Conservation (phyloP, 2,329 filamentous ascomycete species). For the Paraphoma sp. region DNA sequence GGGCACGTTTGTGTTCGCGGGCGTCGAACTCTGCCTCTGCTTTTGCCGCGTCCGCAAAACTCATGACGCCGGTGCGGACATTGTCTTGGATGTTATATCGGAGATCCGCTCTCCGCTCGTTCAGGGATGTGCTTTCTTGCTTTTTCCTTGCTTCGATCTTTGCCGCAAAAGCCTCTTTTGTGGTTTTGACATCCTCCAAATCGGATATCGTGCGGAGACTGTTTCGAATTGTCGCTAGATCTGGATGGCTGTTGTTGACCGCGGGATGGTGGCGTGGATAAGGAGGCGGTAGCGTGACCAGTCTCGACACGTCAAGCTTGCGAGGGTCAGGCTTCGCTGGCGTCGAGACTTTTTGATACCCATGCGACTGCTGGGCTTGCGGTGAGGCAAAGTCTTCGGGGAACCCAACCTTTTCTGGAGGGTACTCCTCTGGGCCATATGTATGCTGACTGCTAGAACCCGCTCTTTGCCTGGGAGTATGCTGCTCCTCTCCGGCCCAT, state of each 20-base stretch:
- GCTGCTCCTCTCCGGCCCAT: constrained; percentile 60
- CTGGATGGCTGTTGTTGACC: constrained; percentile 93
- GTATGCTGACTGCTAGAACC: constrained; percentile 38
- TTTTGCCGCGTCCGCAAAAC: constrained; percentile 80
- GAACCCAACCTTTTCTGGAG: constrained; percentile 68
- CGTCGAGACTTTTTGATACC: constrained; percentile 42
- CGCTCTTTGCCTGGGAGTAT: constrained; percentile 40
- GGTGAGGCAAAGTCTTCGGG: constrained; percentile 52
- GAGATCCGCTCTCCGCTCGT: constrained; percentile 69
- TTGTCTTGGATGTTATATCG: constrained; percentile 78
- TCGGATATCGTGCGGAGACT: constrained; percentile 77
- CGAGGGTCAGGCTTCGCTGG: constrained; percentile 57
- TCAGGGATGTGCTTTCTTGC: constrained; percentile 60
- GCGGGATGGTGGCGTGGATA: constrained; percentile 95
- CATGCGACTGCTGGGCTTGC: constrained; percentile 49
- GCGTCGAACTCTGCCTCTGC: constrained; percentile 77
- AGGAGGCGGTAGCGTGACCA: constrained; percentile 90
- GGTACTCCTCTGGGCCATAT: constrained; percentile 66
- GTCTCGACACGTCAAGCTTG: constrained; percentile 83
- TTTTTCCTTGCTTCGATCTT: constrained; percentile 63
- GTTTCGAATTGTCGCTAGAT: constrained; percentile 78
- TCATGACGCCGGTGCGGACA: constrained; percentile 78
- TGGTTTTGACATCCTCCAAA: constrained; percentile 72
- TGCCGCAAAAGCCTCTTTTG: constrained; percentile 63
- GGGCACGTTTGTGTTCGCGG: constrained; percentile 73